Conservation (phyloP, 805 yeast species). For the Zygosaccharomyces rouxii region DNA sequence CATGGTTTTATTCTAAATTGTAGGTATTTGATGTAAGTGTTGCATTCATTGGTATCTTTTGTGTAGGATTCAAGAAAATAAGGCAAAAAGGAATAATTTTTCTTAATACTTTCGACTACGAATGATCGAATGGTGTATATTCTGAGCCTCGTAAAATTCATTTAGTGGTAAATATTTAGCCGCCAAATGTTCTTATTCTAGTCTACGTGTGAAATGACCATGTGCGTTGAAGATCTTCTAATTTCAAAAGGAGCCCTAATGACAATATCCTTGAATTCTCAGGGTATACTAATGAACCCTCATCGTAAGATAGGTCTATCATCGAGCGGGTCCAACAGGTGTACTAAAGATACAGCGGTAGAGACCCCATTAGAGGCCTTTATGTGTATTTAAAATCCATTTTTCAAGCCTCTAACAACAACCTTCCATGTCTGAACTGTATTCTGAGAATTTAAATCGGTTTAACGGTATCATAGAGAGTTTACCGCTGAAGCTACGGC, state of each 20-base stretch:
- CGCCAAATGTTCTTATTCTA: background rate
- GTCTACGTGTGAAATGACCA: background rate
- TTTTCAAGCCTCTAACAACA: background rate
- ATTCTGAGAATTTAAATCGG: slow-evolving; percentile 23
- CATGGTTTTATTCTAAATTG: background rate
- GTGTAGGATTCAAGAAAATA: background rate
- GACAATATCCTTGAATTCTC: background rate
- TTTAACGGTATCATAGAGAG: slow-evolving; percentile 23
- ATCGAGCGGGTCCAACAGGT: background rate
- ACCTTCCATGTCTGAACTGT: slow-evolving; percentile 11
- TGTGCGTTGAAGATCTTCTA: background rate
- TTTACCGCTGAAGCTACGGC: slow-evolving; percentile 50
- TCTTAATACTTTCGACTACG: background rate
- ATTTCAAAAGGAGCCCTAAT: background rate
- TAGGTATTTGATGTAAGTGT: background rate
- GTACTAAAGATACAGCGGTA: background rate
- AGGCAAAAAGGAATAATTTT: background rate
- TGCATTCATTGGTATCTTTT: background rate
- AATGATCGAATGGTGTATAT: background rate
- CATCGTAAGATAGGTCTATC: slow-evolving; percentile 1
- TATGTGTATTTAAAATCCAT: background rate
- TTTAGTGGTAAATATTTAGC: background rate
- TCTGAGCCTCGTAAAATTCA: background rate
- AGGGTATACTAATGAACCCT: slow-evolving; percentile 4
- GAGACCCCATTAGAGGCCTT: background rate